Evolutionary conservation across 75 land plant genomes (phyloP).

Genomic region (Selaginella tamariscina): DNA sequence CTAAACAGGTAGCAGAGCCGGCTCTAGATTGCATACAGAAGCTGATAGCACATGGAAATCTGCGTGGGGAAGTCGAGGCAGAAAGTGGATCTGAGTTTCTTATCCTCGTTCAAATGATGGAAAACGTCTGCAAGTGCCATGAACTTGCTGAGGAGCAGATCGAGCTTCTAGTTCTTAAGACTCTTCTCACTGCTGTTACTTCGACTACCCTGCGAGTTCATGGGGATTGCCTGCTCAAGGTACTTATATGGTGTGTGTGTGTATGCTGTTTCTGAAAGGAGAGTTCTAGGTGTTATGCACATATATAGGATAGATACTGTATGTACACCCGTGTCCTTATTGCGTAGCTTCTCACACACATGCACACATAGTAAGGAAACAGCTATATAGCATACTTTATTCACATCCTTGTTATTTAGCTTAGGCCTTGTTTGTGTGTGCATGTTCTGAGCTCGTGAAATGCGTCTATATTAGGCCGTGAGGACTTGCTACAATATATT

Average conservation of each 20-base stretch:
- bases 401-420: too few relatives aligned
- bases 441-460: too few relatives aligned
- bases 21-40: constrained; percentile 81
- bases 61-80: constrained; percentile 89
- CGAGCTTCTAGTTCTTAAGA: constrained; percentile 72
- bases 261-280: too few relatives aligned
- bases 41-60: constrained; percentile 57
- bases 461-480: too few relatives aligned
- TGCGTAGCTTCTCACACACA: too few relatives aligned
- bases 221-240: constrained; percentile 74
- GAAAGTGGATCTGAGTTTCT: constrained; percentile 37
- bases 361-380: too few relatives aligned
- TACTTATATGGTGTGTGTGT: too few relatives aligned
- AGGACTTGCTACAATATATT: constrained; percentile 92
- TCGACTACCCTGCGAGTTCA: constrained; percentile 66
- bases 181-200: constrained; percentile 85
- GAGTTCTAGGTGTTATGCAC: too few relatives aligned
- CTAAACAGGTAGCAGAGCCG: constrained; percentile 81
- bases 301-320: too few relatives aligned
- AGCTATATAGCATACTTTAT: too few relatives aligned
- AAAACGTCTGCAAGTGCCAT: constrained; percentile 69
- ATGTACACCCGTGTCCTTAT: too few relatives aligned
- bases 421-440: too few relatives aligned
- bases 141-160: constrained; percentile 60
- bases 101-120: constrained; percentile 53